Evolutionary conservation across 2,329 filamentous ascomycete species (phyloP).

Genomic region (Fusarium duplospermum): DNA sequence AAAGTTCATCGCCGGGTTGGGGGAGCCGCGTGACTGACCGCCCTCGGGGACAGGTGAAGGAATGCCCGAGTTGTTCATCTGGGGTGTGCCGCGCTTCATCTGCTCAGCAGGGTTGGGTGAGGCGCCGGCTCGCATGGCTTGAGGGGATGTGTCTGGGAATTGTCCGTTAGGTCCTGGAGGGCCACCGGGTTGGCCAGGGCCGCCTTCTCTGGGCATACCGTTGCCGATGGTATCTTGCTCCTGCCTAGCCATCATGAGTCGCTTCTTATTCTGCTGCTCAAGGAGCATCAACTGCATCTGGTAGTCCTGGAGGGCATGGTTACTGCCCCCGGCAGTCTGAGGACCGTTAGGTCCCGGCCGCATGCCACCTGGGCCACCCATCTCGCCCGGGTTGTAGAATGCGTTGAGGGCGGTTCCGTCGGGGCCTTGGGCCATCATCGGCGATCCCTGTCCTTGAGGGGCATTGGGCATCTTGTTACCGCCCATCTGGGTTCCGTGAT

Average conservation of each 20-base stretch:
- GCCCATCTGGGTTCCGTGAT: slow-evolving; percentile 84
- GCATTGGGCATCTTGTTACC: slow-evolving; percentile 82
- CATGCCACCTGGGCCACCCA: slow-evolving; percentile 69
- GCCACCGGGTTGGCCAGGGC: slow-evolving; percentile 65
- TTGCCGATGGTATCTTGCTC: slow-evolving; percentile 74
- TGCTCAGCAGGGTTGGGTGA: slow-evolving; percentile 83
- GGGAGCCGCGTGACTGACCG: slow-evolving; percentile 73
- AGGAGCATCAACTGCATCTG: slow-evolving; percentile 91
- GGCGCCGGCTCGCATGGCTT: slow-evolving; percentile 74
- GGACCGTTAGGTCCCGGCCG: slow-evolving; percentile 62
- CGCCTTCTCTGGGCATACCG: slow-evolving; percentile 60
- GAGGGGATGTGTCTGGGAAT: slow-evolving; percentile 78
- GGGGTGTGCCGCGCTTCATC: slow-evolving; percentile 82
- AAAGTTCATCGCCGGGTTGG: slow-evolving; percentile 71
- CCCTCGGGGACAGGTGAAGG: slow-evolving; percentile 79
- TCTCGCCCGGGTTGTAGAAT: slow-evolving; percentile 73
- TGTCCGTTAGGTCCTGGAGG: slow-evolving; percentile 69
- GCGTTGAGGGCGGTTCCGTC: slow-evolving; percentile 69
- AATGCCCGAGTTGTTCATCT: slow-evolving; percentile 76
- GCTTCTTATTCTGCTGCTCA: slow-evolving; percentile 89
- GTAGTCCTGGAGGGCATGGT: slow-evolving; percentile 86
- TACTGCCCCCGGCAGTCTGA: slow-evolving; percentile 67
- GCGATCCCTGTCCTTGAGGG: slow-evolving; percentile 82
- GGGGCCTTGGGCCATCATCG: slow-evolving; percentile 81
- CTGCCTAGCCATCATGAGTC: slow-evolving; percentile 84